phyloP scores from a whole-genome alignment of 257 asterid species.

The Solanum okadae region DNA sequence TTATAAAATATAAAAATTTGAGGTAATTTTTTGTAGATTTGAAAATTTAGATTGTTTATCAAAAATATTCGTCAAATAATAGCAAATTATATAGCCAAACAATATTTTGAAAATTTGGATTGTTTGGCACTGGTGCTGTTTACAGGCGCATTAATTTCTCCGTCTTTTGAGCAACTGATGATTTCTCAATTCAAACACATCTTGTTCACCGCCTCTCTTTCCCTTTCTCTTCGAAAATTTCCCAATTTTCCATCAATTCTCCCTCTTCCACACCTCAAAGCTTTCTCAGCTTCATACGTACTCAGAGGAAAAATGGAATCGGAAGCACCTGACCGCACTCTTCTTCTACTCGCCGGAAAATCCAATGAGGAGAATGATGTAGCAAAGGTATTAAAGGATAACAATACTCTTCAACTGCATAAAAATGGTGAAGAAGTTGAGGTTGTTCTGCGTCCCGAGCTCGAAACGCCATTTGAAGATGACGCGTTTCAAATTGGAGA shows the following conservation, averaged over 20 bases:
- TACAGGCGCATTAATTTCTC: background rate
- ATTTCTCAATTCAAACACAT: background rate
- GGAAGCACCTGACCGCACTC: constrained; percentile 17
- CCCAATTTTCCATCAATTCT: background rate
- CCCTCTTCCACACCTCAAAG: background rate
- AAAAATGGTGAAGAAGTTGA: constrained; percentile 29
- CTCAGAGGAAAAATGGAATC: constrained; percentile 34
- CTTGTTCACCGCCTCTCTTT: background rate
- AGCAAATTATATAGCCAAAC: background rate
- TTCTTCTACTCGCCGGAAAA: constrained; percentile 59
- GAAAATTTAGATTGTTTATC: too few relatives aligned
- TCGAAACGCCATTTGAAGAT: constrained; percentile 5
- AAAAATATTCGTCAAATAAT: background rate
- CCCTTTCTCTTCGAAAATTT: background rate
- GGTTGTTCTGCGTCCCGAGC: constrained; percentile 38
- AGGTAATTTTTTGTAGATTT: too few relatives aligned
- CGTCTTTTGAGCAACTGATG: background rate
- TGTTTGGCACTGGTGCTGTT: background rate
- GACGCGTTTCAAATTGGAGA: constrained; percentile 34
- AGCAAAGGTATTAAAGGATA: constrained; percentile 45
- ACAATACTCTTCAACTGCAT: constrained; percentile 35
- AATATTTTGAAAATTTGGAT: background rate
- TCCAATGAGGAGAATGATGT: constrained; percentile 43
- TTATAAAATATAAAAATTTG: too few relatives aligned
- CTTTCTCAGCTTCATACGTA: background rate